phyloP scores from a whole-genome alignment of 352 stramenopile genomes.

The Phytophthora aleatoria region DNA sequence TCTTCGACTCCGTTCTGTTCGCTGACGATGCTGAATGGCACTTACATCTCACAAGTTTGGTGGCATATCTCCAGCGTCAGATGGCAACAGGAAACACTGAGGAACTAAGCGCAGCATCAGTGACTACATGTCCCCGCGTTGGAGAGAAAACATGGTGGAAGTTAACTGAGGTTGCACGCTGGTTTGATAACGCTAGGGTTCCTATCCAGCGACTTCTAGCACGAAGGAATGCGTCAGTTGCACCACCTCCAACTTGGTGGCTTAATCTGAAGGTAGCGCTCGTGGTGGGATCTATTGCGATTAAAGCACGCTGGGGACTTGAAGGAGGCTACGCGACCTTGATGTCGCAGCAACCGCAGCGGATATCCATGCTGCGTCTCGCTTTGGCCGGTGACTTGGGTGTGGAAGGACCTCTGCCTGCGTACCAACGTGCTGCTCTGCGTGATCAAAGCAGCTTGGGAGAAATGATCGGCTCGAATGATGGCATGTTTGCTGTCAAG shows the following conservation, averaged over 20 bases:
- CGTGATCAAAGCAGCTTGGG: slow-evolving; percentile 11
- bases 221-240: slow-evolving; percentile 16
- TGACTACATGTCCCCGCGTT: slow-evolving; percentile 12
- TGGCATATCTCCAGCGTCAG: slow-evolving; percentile 30
- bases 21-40: slow-evolving; percentile 22
- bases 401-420: slow-evolving; percentile 29
- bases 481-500: slow-evolving; percentile 31
- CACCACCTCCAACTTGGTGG: slow-evolving; percentile 24
- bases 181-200: slow-evolving; percentile 23
- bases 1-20: slow-evolving; percentile 23
- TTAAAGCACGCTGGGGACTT: slow-evolving; percentile 26
- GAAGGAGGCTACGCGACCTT: slow-evolving; percentile 22
- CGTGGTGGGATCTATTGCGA: slow-evolving; percentile 18
- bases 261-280: slow-evolving; percentile 25
- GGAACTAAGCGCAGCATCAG: slow-evolving; percentile 12
- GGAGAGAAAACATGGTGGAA: slow-evolving; percentile 20
- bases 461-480: slow-evolving; percentile 23
- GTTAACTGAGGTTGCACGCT: slow-evolving; percentile 11
- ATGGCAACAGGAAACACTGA: slow-evolving; percentile 18
- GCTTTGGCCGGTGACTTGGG: slow-evolving; percentile 23
- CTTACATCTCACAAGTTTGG: slow-evolving; percentile 13
- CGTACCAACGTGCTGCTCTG: slow-evolving; percentile 27
- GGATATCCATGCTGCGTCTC: slow-evolving; percentile 29
- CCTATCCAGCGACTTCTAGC: slow-evolving; percentile 25
- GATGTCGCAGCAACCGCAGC: slow-evolving; percentile 25